Base-by-base conservation (phyloP, 148 eudicot genomes). In the Dianthus caryophyllus region DNA sequence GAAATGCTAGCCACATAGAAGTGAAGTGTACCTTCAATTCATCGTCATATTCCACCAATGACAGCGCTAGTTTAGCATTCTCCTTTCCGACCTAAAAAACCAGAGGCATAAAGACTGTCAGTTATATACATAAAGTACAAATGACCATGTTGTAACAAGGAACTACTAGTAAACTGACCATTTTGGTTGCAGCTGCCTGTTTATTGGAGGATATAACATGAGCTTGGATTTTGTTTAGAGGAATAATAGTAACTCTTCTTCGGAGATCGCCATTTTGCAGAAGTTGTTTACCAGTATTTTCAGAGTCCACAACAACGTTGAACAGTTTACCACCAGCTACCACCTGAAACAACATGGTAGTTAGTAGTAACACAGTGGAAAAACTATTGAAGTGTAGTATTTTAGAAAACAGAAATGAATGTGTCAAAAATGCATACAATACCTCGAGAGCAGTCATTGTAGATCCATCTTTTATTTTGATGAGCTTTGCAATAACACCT, bases 361-460 rank as follows among this genome's bases (percentile, higher is more conserved):
- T n/a, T 61, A 61, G 39, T 14, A 44, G 36, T 56, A 53, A n/a
- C n/a, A 66, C 4, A 33, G n/a, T n/a, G n/a, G n/a, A n/a, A n/a
- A n/a, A n/a, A n/a, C n/a, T n/a, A n/a, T n/a, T n/a, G n/a, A n/a
- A n/a, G n/a, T n/a, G n/a, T n/a, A n/a, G n/a, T n/a, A n/a, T n/a
- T n/a, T n/a, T 33, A 33, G 38, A 58, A 65, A 43, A 69, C 44
- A 25, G 55, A 12, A 21, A 38, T 31, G 61, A n/a, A 72, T 43
- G 60, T 6, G 2, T 58, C 8, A 20, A 66, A n/a, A 44, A 49
- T 22, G 67, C 69, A 70, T 52, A 59, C 36, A 76, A 63, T 69
- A 95, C 99, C 99, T 95, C 99, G 53, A 95, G 72, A 62, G 99
- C 99, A 72, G 92, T 87, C 90, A 87, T 81, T 71, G 97, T 71